Conservation (phyloP, 768 basidiomycete genomes). For the Phanerodontia chrysosporium region DNA sequence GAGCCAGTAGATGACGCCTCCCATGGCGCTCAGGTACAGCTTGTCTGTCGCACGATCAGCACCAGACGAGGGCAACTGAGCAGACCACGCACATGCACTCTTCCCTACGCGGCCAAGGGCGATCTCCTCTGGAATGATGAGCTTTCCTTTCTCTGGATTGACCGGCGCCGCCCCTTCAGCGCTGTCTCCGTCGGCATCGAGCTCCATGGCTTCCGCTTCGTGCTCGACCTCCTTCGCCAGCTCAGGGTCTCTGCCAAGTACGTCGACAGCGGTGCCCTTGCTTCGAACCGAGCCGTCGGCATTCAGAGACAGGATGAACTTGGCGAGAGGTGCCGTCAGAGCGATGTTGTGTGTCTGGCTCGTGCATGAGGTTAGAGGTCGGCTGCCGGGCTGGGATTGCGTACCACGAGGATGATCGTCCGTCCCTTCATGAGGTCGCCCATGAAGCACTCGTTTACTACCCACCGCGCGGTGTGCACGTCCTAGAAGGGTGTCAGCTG, state of each 20-base stretch:
- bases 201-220: conserved; percentile 22
- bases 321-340: conserved; percentile 47
- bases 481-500: conserved; percentile 21
- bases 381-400: conserved; percentile 10
- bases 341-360: conserved; percentile 48
- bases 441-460: conserved; percentile 41
- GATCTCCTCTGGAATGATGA: conserved; percentile 62
- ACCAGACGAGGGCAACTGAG: background rate
- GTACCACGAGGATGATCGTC: conserved; percentile 46
- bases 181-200: conserved; percentile 19
- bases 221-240: conserved; percentile 19
- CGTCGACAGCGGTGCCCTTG: conserved; percentile 45
- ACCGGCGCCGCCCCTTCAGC: conserved; percentile 7
- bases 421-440: conserved; percentile 40
- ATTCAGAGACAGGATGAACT: conserved; percentile 55
- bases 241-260: conserved; percentile 35
- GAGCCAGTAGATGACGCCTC: conserved; percentile 32
- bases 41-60: conserved; percentile 20
- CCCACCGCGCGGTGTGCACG: conserved; percentile 43
- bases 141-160: conserved; percentile 32
- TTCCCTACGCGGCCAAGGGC: conserved; percentile 45
- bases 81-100: conserved; percentile 3
- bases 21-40: conserved; percentile 23
- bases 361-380: background rate
- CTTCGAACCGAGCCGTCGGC: conserved; percentile 39